Base-by-base conservation (phyloP, 495 filamentous ascomycete species). In the Neohortaea acidophila region DNA sequence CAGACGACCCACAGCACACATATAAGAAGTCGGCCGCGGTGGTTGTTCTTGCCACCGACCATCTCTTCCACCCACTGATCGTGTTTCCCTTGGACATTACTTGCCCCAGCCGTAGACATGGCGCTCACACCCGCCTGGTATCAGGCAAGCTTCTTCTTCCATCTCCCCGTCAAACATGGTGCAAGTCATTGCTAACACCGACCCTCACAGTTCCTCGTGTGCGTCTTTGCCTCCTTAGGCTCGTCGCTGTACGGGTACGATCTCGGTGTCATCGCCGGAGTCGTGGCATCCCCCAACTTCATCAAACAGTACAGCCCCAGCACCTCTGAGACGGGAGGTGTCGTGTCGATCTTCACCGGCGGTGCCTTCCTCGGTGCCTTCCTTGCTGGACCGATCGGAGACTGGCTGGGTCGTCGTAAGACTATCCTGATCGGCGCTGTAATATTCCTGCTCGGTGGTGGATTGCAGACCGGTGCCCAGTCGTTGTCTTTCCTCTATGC, bases 331-430 rank as follows among this genome's bases (percentile, higher is more conserved):
- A 72, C 58, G 73, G 75, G 76, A 36, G 61, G 75, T 23, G 75
- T 81, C 0, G 75, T 81, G 12, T 75, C 75, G 0, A 58, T 81
- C 31, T 81, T 81, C 56, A 81, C 75, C 0, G 76, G 75, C 34
- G 64, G 74, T 23, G 67, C 65, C 4, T 70, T 71, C 59, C 65
- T 67, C 45, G 70, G 70, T 21, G 66, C 69, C 30, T 61, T 56
- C 35, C 54, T 65, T 22, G 70, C 65, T 20, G 70, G 70, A 5
- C 64, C 57, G 19, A 28, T 58, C 9, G 60, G 56, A 22, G 68
- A 72, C 39, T 47, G 12, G 26, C 44, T 68, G 13, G 66, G 68
- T 8, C 56, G 67, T 15, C 56, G 61, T 35, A 52, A 47, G 47
- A 70, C 67, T 18, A 69, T 72, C 43, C 19, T 64, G 48, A 25